Evolutionary conservation across 2,329 filamentous ascomycete genomes (phyloP).

Genomic region (Trichophyton equinum): DNA sequence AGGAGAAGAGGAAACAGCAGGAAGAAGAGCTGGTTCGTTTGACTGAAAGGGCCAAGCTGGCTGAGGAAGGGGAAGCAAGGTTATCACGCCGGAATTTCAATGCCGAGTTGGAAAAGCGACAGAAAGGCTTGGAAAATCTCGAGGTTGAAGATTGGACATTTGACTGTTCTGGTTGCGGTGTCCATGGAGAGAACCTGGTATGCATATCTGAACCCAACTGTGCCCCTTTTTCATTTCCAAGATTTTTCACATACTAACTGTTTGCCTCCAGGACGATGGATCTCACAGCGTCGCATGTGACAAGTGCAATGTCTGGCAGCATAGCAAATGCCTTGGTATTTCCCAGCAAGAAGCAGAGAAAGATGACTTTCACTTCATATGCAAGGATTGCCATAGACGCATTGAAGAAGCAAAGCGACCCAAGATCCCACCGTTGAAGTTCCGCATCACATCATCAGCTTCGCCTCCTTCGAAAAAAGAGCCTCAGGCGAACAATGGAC

Average conservation of each 20-base stretch:
- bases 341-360: conserved; percentile 65
- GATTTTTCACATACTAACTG: neutral
- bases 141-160: conserved; percentile 80
- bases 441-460: conserved; percentile 41
- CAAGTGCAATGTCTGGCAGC: conserved; percentile 89
- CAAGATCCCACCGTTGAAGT: conserved; percentile 50
- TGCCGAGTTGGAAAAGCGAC: conserved; percentile 66
- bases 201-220: conserved; percentile 15
- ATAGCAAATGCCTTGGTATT: conserved; percentile 82
- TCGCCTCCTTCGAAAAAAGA: conserved; percentile 29
- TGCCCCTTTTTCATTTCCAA: neutral
- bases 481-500: neutral
- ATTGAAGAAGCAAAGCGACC: conserved; percentile 50
- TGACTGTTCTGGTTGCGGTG: conserved; percentile 76
- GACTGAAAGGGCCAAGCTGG: conserved; percentile 58
- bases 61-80: conserved; percentile 45
- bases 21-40: conserved; percentile 72
- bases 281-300: conserved; percentile 91
- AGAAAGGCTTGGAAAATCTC: conserved; percentile 61
- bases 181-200: conserved; percentile 68
- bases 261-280: conserved; percentile 57
- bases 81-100: conserved; percentile 70
- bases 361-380: conserved; percentile 79
- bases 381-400: conserved; percentile 60
- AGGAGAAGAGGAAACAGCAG: conserved; percentile 67